Evolutionary conservation across 139 green algal genomes (phyloP), one percentile per base, ranked within the genome.

Genomic region (Deuterostichococcus epilithicus): DNA sequence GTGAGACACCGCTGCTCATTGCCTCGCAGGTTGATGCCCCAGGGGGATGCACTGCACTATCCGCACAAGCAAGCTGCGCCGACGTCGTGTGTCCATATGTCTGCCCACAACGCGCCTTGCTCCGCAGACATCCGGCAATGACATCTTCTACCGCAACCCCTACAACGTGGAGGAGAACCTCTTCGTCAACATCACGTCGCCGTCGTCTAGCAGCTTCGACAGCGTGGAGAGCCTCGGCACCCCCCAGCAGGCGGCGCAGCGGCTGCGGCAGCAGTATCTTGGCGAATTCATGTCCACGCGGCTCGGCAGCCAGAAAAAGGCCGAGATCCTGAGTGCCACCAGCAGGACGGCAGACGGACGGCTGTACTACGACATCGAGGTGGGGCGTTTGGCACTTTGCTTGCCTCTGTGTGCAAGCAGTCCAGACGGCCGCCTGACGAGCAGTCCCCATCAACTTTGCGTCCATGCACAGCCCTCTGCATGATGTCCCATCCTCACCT

Each of bases 231-330:
- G 97, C 74, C 81, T 98, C 36, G 93, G 93, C n/a, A 87, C 77
- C 2, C 93, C 94, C 0, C 42, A 92, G 34, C 84, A 92, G 15
- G 92, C 93, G 2, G 94, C 91, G 15, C 76, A 87, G 80, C 74
- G 60, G 70, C 10, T 30, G n/a, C 68, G 10, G 0, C 58, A 32
- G 52, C 88, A 95, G 83, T 97, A 90, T 78, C 74, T 98, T 34
- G 86, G 92, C 72, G 96, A 99, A 85, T 97, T 97, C 76, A 98
- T 98, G 94, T 97, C 91, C 45, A 98, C 96, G 6, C 87, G 96
- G 5, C 79, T 99, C 28, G 92, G 92, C 69, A 89, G 95, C 71
- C 76, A 84, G 67, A 75, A 92, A 6, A 78, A 87, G 26, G 77
- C 78, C 0, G 77, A 90, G 44, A 73, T 95, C 26, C 36, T 89